These are phyloP conservation scores for Lumnitzera littorea DNA, from an alignment of 345 rosid genomes.

Conservation along the genomic window DNA sequence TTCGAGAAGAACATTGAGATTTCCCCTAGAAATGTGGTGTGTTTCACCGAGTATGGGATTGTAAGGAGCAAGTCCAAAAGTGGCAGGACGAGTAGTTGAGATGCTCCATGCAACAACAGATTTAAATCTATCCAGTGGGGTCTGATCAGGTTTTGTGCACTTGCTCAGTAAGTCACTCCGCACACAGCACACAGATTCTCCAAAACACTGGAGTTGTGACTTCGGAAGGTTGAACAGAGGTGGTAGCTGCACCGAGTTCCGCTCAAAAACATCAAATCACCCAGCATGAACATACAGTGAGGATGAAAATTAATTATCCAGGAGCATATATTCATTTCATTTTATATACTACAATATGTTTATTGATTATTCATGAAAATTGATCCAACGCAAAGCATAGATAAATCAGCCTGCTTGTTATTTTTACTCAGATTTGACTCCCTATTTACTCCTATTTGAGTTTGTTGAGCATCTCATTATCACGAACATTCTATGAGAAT, in stretches of 20 bases:
- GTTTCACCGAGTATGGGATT: conserved; percentile 90
- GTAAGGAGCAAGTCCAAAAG: conserved; percentile 70
- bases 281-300: neutral
- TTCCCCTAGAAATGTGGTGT: conserved; percentile 65
- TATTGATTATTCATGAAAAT: too few relatives aligned
- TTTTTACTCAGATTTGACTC: too few relatives aligned
- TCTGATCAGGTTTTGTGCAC: conserved; percentile 32
- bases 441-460: too few relatives aligned
- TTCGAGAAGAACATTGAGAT: conserved; percentile 63
- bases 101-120: conserved; percentile 63
- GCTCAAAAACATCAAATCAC: neutral
- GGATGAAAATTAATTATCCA: neutral
- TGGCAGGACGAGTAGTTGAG: conserved; percentile 44
- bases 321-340: too few relatives aligned
- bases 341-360: too few relatives aligned
- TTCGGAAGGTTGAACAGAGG: conserved; percentile 73
- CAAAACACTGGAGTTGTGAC: conserved; percentile 71
- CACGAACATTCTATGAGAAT: too few relatives aligned
- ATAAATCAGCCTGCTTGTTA: too few relatives aligned
- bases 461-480: too few relatives aligned
- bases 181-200: conserved; percentile 52
- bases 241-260: conserved; percentile 42
- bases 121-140: conserved; percentile 45
- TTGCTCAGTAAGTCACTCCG: conserved; percentile 34
- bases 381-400: too few relatives aligned